Evolutionary conservation across 768 basidiomycete genomes (phyloP).

Genomic region (Lentinus tigrinus): DNA sequence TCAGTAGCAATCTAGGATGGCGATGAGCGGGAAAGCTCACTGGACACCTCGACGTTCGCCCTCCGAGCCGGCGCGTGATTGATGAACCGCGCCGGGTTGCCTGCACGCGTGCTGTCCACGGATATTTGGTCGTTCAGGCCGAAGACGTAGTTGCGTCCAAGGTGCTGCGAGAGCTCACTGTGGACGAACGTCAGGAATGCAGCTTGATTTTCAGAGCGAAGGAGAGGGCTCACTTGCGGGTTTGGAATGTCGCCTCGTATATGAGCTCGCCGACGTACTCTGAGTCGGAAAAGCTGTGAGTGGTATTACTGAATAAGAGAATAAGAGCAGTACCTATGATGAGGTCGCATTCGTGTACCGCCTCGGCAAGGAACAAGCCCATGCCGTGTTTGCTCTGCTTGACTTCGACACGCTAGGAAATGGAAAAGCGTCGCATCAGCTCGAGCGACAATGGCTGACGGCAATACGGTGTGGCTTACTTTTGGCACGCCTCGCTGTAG

Average conservation of each 20-base stretch:
- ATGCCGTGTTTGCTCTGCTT: conserved; percentile 33
- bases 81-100: conserved; percentile 67
- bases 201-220: too few species aligned
- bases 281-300: conserved; percentile 22
- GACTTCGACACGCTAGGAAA: conserved; percentile 14
- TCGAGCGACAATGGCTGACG: too few species aligned
- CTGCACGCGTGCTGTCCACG: conserved; percentile 55
- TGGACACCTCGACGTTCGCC: conserved; percentile 46
- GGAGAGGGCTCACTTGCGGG: conserved; percentile 51
- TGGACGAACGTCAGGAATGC: background rate
- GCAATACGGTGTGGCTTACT: background rate
- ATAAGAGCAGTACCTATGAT: conserved; percentile 22
- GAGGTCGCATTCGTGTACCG: conserved; percentile 40
- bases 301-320: background rate
- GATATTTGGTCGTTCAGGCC: conserved; percentile 44
- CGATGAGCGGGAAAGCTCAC: conserved; percentile 30
- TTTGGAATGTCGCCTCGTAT: conserved; percentile 44
- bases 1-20: background rate
- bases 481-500: conserved; percentile 47
- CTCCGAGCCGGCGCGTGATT: conserved; percentile 46
- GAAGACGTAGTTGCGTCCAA: conserved; percentile 63
- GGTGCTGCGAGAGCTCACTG: conserved; percentile 44
- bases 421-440: background rate
- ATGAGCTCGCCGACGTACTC: conserved; percentile 71
- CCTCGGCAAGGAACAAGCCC: conserved; percentile 52